phyloP scores from a whole-genome alignment of 345 rosid genomes.

The Streptanthus diversifolius region DNA sequence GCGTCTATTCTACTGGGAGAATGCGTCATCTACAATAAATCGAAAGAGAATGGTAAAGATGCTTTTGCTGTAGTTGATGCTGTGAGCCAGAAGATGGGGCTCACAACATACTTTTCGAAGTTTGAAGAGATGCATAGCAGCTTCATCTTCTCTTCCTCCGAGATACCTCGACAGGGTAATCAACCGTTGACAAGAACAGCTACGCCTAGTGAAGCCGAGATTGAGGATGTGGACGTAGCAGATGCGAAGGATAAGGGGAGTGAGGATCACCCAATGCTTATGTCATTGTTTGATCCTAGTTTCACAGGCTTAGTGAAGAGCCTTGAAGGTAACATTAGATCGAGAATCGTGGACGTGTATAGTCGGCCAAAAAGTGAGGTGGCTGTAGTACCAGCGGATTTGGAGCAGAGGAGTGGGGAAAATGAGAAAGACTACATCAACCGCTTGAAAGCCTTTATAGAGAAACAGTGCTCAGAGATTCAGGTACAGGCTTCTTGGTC shows the following conservation, averaged over 20 bases:
- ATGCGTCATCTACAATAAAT: conserved; percentile 72
- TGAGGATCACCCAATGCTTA: conserved; percentile 67
- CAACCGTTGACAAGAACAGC: conserved; percentile 74
- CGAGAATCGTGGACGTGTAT: conserved; percentile 62
- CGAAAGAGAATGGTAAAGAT: conserved; percentile 71
- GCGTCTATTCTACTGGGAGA: conserved; percentile 86
- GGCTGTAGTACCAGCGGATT: conserved; percentile 78
- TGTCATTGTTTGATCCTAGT: conserved; percentile 50
- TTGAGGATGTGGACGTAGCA: conserved; percentile 58
- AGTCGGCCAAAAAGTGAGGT: conserved; percentile 80
- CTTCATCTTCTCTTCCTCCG: conserved; percentile 61
- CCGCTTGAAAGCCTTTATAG: conserved; percentile 72
- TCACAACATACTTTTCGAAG: conserved; percentile 69
- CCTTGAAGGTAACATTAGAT: conserved; percentile 66
- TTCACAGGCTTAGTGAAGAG: conserved; percentile 56
- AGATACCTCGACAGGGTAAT: conserved; percentile 44
- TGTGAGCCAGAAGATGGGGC: conserved; percentile 85
- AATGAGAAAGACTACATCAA: conserved; percentile 60
- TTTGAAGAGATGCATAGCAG: conserved; percentile 90
- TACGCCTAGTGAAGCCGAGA: conserved; percentile 79
- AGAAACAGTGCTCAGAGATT: conserved; percentile 84
- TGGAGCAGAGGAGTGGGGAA: conserved; percentile 81
- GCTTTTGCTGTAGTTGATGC: conserved; percentile 73
- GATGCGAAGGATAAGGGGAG: conserved; percentile 48
- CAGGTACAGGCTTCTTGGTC: conserved; percentile 46